Base-by-base conservation (phyloP, 1,284 basidiomycete species). In the Cutaneotrichosporon sp. region DNA sequence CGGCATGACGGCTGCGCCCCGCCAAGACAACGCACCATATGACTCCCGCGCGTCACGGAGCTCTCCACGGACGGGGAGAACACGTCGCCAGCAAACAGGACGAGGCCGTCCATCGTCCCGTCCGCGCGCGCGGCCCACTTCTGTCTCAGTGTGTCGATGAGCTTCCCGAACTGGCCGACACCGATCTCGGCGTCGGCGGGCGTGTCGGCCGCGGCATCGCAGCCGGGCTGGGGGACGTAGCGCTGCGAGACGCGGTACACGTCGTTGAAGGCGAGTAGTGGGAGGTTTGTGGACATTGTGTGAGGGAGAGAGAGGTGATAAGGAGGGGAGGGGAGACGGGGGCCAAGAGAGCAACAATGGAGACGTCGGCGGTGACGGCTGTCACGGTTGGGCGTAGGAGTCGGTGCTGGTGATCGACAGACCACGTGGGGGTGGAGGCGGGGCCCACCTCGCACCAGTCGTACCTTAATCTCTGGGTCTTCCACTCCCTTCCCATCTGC, bases 31-130 rank as follows among this genome's bases (percentile, higher is more conserved):
- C 83, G 70, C 68, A 92, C 90, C 90, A 95, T 91, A 84, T 95
- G 92, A 63, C 89, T 92, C 46, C 93, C 93, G 75, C 93, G 82
- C 4, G 92, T 95, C 24, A 97, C 87, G 9, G 88, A 87, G 69
- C 88, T 91, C 79, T 95, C 92, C 0, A 92, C 85, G 3, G 89
- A 91, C 0, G 92, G 92, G 20, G 88, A 87, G 75, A 93, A 93
- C 4, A 91, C 81, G 75, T 95, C 93, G 6, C 93, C 93, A 29
- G 90, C 93, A 79, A 95, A 97, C 3, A 97, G 79, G 0, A 89
- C 83, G 3, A 97, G 81, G 0, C 93, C 92, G 67, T 91, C 88
- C 52, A 81, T 79, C 2, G 84, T 84, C 7, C 54, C 57, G 8
- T 49, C 66, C 29, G 34, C 49, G 27, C 64, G 54, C 38, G 70